phyloP scores from a whole-genome alignment of 2,329 filamentous ascomycete species.

The Fusarium sp. region DNA sequence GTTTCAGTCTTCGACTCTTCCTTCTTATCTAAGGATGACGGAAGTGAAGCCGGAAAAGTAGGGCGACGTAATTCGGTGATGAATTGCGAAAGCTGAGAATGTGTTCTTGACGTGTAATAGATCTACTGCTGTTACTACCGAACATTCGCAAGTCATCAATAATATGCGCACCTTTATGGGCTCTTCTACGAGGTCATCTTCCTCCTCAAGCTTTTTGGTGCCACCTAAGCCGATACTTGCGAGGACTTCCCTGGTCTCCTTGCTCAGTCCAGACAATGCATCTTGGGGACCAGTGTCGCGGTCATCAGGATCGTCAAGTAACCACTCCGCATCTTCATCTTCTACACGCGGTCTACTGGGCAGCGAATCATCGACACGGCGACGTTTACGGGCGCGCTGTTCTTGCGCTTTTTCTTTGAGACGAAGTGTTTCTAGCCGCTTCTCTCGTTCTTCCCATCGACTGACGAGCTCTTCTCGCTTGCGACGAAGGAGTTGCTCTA shows the following conservation, averaged over 20 bases:
- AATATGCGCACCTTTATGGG: conserved; percentile 71
- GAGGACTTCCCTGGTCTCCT: conserved; percentile 80
- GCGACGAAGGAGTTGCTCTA: conserved; percentile 79
- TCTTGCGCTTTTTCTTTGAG: conserved; percentile 72
- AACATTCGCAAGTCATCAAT: conserved; percentile 3
- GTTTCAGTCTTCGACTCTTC: conserved; percentile 50
- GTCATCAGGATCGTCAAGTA: conserved; percentile 78
- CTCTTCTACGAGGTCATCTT: conserved; percentile 66
- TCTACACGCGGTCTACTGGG: conserved; percentile 45
- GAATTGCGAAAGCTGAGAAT: conserved; percentile 92
- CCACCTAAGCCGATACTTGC: conserved; percentile 69
- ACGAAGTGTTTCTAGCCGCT: conserved; percentile 74
- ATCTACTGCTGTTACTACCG: conserved; percentile 65
- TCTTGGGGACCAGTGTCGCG: conserved; percentile 50
- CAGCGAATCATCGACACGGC: conserved; percentile 55
- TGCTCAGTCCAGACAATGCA: conserved; percentile 72
- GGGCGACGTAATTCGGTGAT: conserved; percentile 84
- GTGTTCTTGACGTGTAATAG: conserved; percentile 92
- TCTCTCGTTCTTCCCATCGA: conserved; percentile 79
- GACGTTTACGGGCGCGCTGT: conserved; percentile 61
- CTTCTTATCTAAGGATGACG: conserved; percentile 54
- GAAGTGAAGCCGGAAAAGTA: conserved; percentile 78
- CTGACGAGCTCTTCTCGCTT: conserved; percentile 75
- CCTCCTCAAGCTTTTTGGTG: conserved; percentile 52
- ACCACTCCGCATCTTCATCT: conserved; percentile 76